These are phyloP conservation scores for Mycena haematopus DNA, from an alignment of 768 basidiomycete genomes.

Conservation along the genomic window DNA sequence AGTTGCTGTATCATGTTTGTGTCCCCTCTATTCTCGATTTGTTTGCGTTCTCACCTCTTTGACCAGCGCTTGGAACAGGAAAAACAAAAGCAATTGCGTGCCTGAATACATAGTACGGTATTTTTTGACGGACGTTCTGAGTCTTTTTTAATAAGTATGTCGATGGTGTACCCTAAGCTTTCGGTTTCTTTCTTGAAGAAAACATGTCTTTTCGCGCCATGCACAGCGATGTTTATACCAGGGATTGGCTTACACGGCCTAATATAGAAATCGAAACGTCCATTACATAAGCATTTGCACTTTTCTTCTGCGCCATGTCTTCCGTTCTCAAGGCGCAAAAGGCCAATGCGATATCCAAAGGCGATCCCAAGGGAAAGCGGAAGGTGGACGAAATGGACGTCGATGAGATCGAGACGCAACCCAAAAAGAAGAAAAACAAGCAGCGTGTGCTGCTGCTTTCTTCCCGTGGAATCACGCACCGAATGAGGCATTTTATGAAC, in stretches of 20 bases:
- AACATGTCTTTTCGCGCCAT: no score
- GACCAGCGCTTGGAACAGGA: slow-evolving; percentile 83
- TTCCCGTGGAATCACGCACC: slow-evolving; percentile 92
- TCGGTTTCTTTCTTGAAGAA: slow-evolving; percentile 17
- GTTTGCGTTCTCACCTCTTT: slow-evolving; percentile 7
- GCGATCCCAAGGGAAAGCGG: slow-evolving; percentile 58
- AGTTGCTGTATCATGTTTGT: slow-evolving; percentile 84
- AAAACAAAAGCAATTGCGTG: slow-evolving; percentile 81
- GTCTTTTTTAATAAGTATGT: slow-evolving; percentile 11
- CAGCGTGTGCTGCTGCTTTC: slow-evolving; percentile 93
- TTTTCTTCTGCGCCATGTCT: slow-evolving; percentile 52
- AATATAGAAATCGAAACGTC: not conserved
- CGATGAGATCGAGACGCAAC: slow-evolving; percentile 44
- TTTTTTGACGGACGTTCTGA: slow-evolving; percentile 8
- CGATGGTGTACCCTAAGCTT: slow-evolving; percentile 19
- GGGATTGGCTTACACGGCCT: no score
- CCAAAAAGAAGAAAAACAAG: slow-evolving; percentile 82
- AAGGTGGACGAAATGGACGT: slow-evolving; percentile 67
- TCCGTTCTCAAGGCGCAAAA: slow-evolving; percentile 69
- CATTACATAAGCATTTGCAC: slow-evolving; percentile 17
- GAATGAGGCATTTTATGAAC: slow-evolving; percentile 97
- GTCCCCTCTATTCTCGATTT: slow-evolving; percentile 3
- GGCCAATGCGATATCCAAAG: slow-evolving; percentile 55
- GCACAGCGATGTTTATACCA: no score
- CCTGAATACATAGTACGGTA: slow-evolving; percentile 34